Percentiles rank a stretch among this genome's conserved stretches.
Evolutionary conservation across 495 filamentous ascomycete species (phyloP).

Genomic region (Pyrenula aspistea): DNA sequence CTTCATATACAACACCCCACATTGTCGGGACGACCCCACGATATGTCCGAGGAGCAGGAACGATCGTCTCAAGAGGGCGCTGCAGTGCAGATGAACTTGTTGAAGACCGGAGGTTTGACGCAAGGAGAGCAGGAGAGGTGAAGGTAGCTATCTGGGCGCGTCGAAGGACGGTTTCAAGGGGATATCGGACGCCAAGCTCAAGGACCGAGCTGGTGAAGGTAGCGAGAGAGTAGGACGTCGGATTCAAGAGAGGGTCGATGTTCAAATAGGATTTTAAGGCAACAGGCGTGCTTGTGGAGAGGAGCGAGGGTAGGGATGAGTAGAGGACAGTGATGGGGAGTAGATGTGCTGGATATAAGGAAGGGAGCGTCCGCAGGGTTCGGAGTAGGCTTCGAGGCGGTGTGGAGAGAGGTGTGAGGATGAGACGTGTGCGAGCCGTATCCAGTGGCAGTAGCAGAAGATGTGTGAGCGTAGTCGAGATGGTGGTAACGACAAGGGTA

Average conservation of each 20-base stretch:
- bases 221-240: constrained; percentile 62
- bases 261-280: constrained; percentile 65
- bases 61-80: constrained; percentile 50
- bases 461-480: constrained; percentile 69
- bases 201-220: constrained; percentile 63
- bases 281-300: constrained; percentile 69
- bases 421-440: constrained; percentile 74
- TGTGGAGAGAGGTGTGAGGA: constrained; percentile 66
- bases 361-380: constrained; percentile 60
- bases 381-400: constrained; percentile 62
- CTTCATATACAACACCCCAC: constrained; percentile 75
- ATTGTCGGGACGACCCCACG: constrained; percentile 75
- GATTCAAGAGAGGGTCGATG: constrained; percentile 73
- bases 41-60: constrained; percentile 51
- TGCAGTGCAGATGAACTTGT: constrained; percentile 19
- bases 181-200: constrained; percentile 77
- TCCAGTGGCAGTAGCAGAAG: constrained; percentile 77
- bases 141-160: constrained; percentile 68
- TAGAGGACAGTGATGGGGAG: constrained; percentile 77
- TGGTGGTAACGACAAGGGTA: constrained; percentile 66
- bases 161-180: constrained; percentile 82
- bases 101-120: constrained; percentile 20
- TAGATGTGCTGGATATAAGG: constrained; percentile 53
- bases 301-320: constrained; percentile 66
- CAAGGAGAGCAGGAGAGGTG: constrained; percentile 30